Base-by-base conservation (phyloP, 495 filamentous ascomycete genomes). In the Penicillium riverlandense region DNA sequence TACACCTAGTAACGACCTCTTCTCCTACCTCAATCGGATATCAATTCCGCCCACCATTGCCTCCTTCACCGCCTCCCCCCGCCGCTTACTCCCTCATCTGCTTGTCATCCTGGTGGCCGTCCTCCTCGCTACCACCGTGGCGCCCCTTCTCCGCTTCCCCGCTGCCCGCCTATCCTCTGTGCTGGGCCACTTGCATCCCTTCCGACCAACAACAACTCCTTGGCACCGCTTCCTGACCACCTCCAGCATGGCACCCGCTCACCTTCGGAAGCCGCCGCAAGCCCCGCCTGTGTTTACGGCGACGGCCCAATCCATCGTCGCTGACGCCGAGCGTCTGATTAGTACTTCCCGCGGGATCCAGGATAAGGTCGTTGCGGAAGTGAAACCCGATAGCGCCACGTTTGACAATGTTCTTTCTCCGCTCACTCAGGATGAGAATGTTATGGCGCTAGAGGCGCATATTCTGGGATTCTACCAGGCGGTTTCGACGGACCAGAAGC, bases 261-360 rank as follows among this genome's bases (percentile, higher is more conserved):
- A 80, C 53, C 61, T 69, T 50, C 67, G 75, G 56, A 83, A 76
- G 48, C 89, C 90, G 40, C 89, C 90, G 13, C 90, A 96, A 62
- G 71, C 82, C 14, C 90, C 92, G 33, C 88, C 91, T 12, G 70
- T 80, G 35, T 96, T 96, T 69, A 90, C 80, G 0, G 87, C 86
- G 39, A 96, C 89, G 37, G 79, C 85, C 13, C 69, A 82, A 44
- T 83, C 80, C 36, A 71, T 98, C 43, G 65, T 94, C 14, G 72
- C 77, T 43, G 89, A 90, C 55, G 84, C 90, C 31, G 80, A 91
- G 61, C 67, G 71, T 31, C 63, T 95, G 37, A 87, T 90, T 47
- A 76, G 83, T 15, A 70, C 59, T 35, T 86, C 83, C 11, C 82
- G 83, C 38, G 64, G 66, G 9, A 58, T 92, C 30, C 79, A 92